Evolutionary conservation across 495 filamentous ascomycete species (phyloP), one percentile per base, ranked within the genome.

Genomic region (Pyrenula aspistea): DNA sequence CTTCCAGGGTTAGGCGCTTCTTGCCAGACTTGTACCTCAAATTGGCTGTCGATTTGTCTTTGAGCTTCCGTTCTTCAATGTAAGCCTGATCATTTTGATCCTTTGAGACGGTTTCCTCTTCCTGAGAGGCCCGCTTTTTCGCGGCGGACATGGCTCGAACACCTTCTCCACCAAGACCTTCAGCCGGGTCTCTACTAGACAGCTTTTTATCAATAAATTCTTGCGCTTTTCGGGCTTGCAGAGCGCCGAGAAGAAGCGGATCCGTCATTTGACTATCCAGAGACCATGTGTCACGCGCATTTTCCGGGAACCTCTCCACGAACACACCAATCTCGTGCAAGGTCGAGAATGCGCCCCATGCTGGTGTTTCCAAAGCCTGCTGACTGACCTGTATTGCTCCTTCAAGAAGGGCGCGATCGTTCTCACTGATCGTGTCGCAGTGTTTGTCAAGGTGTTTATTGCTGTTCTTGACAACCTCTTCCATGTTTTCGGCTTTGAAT

Each of bases 291-390:
- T 68, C 61, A 4, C 80, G 77, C 47, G 68, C 73, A 55, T 74
- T 71, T 47, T 65, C 65, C 55, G 70, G 86, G 73, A 79, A 91
- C 53, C 68, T 56, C 3, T 80, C 62, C 11, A 93, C 63, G 55
- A 84, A 87, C 22, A 93, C 66, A 0, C 91, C 91, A 53, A 96
- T 75, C 62, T 95, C 88, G 56, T 88, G 87, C 31, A 83, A 80
- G 12, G 73, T 65, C 51, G 84, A 83, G 56, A 88, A 85, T 0
- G 78, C 69, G 10, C 74, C 71, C 77, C 89, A 95, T 24, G 83
- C 77, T 1, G 62, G 51, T 53, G 85, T 91, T 0, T 56, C 53
- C 1, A 84, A 59, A 1, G 85, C 83, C 22, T 68, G 64, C n/a
- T 77, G 69, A 19, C 87, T 86, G 36, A 86, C 75, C 0, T 63